These are phyloP conservation scores for Solanum piurae DNA, from an alignment of 257 asterid genomes.

Conservation along the genomic window DNA sequence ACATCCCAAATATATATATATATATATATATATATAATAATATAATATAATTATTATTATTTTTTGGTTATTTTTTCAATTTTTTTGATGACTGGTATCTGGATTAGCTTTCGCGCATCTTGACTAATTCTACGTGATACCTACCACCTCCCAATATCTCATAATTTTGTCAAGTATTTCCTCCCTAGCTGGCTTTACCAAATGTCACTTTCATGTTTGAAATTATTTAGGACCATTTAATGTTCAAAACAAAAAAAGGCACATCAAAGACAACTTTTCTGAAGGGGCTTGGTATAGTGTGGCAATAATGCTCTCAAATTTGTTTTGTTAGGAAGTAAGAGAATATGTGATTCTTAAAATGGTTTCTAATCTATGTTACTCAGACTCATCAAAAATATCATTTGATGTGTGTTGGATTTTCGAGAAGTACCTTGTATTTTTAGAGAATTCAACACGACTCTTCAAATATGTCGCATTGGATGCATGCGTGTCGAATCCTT, in stretches of 20 bases:
- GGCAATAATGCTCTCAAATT: not conserved
- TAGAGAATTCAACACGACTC: not conserved
- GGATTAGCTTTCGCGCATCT: no score
- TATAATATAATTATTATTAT: no score
- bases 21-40: not conserved
- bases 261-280: not conserved
- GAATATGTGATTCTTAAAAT: not conserved
- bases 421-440: no score
- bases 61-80: not conserved
- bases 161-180: not conserved
- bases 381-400: not conserved
- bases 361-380: not conserved
- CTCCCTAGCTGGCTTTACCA: not conserved
- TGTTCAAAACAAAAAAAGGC: not conserved
- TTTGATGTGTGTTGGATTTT: not conserved
- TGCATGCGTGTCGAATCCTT: not conserved
- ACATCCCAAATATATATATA: not conserved
- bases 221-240: not conserved
- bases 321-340: not conserved
- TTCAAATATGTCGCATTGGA: not conserved
- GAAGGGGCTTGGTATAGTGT: not conserved
- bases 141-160: not conserved
- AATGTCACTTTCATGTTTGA: not conserved
- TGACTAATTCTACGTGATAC: accelerated
- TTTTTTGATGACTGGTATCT: no score